Percentiles rank a stretch among this genome's conserved stretches.
These are phyloP conservation scores for Xylaria sp. DNA, from an alignment of 2,329 filamentous ascomycete species.

Conservation along the genomic window DNA sequence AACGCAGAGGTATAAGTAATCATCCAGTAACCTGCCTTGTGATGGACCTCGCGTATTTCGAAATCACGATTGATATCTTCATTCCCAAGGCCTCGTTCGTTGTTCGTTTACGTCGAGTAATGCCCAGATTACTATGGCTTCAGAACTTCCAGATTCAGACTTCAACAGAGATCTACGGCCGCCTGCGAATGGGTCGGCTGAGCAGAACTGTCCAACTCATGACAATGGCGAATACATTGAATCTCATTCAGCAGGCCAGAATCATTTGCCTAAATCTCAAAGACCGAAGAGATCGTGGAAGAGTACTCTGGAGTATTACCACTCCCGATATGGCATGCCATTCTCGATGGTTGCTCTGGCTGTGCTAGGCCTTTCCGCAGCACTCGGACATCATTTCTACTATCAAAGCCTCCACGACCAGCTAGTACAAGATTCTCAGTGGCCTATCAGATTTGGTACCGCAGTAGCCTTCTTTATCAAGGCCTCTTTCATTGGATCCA, in stretches of 20 bases:
- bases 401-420: neutral
- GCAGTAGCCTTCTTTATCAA: neutral
- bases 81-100: neutral
- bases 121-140: neutral
- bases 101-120: neutral
- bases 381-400: neutral
- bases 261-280: neutral
- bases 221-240: neutral
- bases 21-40: neutral
- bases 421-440: neutral
- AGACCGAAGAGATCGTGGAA: neutral
- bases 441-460: neutral
- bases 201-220: neutral
- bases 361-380: neutral
- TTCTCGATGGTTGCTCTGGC: neutral
- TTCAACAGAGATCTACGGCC: neutral
- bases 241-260: neutral
- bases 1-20: neutral
- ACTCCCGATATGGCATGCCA: neutral
- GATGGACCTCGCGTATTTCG: neutral
- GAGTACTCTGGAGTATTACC: neutral
- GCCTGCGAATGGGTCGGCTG: neutral
- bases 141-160: neutral
- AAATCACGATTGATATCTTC: neutral
- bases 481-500: neutral